Evolutionary conservation across 2,329 filamentous ascomycete species (phyloP).

Genomic region (Fusarium sarcochroum): DNA sequence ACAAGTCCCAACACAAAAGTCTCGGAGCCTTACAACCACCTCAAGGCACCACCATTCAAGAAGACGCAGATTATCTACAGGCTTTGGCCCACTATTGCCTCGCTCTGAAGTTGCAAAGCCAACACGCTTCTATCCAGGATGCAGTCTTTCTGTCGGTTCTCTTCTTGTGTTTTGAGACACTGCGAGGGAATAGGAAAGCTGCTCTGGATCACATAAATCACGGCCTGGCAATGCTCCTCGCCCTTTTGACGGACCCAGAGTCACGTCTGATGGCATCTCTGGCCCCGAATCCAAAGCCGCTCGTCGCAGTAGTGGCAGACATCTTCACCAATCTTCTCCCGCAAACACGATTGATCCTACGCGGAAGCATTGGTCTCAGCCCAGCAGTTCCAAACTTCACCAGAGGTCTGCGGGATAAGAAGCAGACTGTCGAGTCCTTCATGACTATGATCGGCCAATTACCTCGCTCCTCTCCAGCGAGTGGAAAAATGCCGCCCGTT

Average conservation of each 20-base stretch:
- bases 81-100: slow-evolving; percentile 55
- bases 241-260: slow-evolving; percentile 48
- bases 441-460: slow-evolving; percentile 26
- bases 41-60: background rate
- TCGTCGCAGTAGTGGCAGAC: slow-evolving; percentile 33
- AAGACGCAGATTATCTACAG: slow-evolving; percentile 47
- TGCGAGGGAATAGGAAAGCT: slow-evolving; percentile 50
- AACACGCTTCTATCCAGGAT: slow-evolving; percentile 47
- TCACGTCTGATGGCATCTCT: slow-evolving; percentile 22
- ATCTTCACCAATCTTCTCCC: slow-evolving; percentile 31
- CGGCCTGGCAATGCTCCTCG: slow-evolving; percentile 52
- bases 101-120: slow-evolving; percentile 51
- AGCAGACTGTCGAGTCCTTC: slow-evolving; percentile 40
- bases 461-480: slow-evolving; percentile 10
- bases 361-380: slow-evolving; percentile 19
- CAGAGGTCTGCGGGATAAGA: slow-evolving; percentile 26
- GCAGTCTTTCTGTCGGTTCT: slow-evolving; percentile 52
- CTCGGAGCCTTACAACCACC: background rate
- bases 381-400: slow-evolving; percentile 39
- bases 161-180: slow-evolving; percentile 51
- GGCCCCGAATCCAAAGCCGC: slow-evolving; percentile 41
- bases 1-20: background rate
- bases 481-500: slow-evolving; percentile 2
- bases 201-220: slow-evolving; percentile 56
- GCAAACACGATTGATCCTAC: slow-evolving; percentile 34